phyloP scores from a whole-genome alignment of 2,329 filamentous ascomycete genomes.

The Aspergillus tamarii region DNA sequence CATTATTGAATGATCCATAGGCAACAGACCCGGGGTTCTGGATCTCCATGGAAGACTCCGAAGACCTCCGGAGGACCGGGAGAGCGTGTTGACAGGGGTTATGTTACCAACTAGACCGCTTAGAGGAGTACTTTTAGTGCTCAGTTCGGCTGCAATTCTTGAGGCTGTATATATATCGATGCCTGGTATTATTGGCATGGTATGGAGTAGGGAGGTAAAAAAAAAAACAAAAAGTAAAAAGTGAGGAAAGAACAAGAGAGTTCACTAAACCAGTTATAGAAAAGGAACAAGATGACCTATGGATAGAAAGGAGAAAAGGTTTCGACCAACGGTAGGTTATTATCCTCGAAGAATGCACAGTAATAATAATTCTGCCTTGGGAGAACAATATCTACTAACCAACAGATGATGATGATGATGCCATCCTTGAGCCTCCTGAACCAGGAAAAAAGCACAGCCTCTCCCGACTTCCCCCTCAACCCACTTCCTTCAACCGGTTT shows the following conservation, averaged over 20 bases:
- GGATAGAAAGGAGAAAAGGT: neutral
- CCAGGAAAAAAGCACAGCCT: conserved; percentile 7
- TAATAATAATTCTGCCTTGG: conserved; percentile 1
- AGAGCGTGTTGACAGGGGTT: neutral
- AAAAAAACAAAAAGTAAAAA: neutral
- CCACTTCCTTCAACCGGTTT: conserved; percentile 9
- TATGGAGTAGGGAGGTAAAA: no score
- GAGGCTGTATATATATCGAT: neutral
- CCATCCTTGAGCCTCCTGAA: conserved; percentile 5
- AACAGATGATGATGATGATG: conserved; percentile 10
- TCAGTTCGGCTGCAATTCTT: neutral
- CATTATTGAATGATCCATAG: conserved; percentile 1
- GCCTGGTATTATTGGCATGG: neutral
- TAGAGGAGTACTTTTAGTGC: neutral
- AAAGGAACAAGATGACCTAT: neutral
- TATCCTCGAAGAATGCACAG: neutral
- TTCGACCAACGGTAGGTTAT: neutral
- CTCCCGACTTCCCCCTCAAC: conserved; percentile 1
- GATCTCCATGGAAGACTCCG: conserved; percentile 5
- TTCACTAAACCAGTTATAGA: neutral
- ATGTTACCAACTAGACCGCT: neutral
- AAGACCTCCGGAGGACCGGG: neutral
- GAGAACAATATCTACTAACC: neutral
- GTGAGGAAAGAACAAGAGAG: neutral
- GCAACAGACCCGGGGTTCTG: conserved; percentile 3